These are phyloP conservation scores for Pisolithus albus DNA, from an alignment of 768 basidiomycete species.

Conservation along the genomic window DNA sequence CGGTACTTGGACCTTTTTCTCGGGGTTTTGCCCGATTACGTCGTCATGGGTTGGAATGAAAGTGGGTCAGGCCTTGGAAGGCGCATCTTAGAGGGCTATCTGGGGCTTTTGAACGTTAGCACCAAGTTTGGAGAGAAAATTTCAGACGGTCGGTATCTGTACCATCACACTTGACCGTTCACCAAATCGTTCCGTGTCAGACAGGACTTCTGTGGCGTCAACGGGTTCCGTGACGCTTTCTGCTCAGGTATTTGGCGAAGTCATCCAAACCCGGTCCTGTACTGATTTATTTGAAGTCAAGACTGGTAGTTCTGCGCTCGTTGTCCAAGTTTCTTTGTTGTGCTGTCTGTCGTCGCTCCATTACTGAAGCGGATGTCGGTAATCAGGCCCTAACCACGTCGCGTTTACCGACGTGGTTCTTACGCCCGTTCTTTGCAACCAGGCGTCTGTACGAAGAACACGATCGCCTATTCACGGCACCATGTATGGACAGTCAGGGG, in stretches of 20 bases:
- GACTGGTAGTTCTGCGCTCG: slow-evolving; percentile 68
- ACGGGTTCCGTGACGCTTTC: slow-evolving; percentile 62
- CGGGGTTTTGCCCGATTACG: slow-evolving; percentile 56
- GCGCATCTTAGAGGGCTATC: slow-evolving; percentile 71
- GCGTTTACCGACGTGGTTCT: slow-evolving; percentile 53
- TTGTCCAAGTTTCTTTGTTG: slow-evolving; percentile 57
- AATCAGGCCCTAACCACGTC: slow-evolving; percentile 8
- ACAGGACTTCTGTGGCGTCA: slow-evolving; percentile 41
- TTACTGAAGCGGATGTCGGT: slow-evolving; percentile 11
- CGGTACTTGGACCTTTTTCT: slow-evolving; percentile 73
- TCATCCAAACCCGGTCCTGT: background rate
- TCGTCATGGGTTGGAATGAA: slow-evolving; percentile 64
- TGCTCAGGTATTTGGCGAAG: slow-evolving; percentile 39
- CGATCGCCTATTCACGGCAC: slow-evolving; percentile 37
- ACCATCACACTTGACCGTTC: background rate
- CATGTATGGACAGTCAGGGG: slow-evolving; percentile 3
- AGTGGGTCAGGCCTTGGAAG: slow-evolving; percentile 46
- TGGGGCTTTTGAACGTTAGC: slow-evolving; percentile 69
- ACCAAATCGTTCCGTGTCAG: slow-evolving; percentile 8
- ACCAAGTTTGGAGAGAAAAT: slow-evolving; percentile 46
- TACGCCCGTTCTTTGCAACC: slow-evolving; percentile 52
- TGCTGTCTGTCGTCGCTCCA: slow-evolving; percentile 31
- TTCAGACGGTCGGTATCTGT: slow-evolving; percentile 40
- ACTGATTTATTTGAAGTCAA: slow-evolving; percentile 46
- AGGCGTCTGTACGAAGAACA: slow-evolving; percentile 48